phyloP scores from a whole-genome alignment of 495 filamentous ascomycete species.

The Jackrogersella multiformis region DNA sequence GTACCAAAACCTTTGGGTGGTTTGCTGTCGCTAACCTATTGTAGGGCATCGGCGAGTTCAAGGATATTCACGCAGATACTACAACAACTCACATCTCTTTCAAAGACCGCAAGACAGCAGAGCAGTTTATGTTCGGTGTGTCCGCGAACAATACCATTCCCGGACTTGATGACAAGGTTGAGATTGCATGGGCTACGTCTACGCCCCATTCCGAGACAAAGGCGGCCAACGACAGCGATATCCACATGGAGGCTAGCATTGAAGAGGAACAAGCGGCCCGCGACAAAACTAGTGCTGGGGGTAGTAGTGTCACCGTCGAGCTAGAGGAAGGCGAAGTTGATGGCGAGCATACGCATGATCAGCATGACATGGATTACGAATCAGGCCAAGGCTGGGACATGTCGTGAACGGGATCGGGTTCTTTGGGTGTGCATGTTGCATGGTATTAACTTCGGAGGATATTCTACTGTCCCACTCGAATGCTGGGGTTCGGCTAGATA shows the following conservation, averaged over 20 bases:
- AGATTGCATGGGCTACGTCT: slow-evolving; percentile 74
- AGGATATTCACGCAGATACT: slow-evolving; percentile 74
- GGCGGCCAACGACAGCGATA: slow-evolving; percentile 15
- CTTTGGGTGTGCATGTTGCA: neutral
- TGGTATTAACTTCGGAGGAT: neutral
- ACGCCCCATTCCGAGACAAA: slow-evolving; percentile 24
- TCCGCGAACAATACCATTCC: slow-evolving; percentile 69
- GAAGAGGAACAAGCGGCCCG: slow-evolving; percentile 25
- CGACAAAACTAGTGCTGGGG: slow-evolving; percentile 17
- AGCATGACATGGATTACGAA: slow-evolving; percentile 47
- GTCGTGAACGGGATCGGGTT: neutral
- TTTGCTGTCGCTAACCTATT: slow-evolving; percentile 30
- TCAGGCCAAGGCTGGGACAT: slow-evolving; percentile 40
- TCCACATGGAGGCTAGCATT: slow-evolving; percentile 1
- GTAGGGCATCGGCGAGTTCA: slow-evolving; percentile 84
- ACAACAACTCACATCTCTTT: slow-evolving; percentile 75
- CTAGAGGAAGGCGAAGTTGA: slow-evolving; percentile 45
- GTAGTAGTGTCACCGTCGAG: slow-evolving; percentile 5
- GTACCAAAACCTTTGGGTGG: slow-evolving; percentile 36
- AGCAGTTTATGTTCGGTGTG: slow-evolving; percentile 78
- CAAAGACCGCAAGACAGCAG: slow-evolving; percentile 88
- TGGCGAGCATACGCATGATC: slow-evolving; percentile 26
- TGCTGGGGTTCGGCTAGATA: neutral
- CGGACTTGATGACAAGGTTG: slow-evolving; percentile 74
- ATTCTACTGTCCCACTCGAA: neutral